phyloP scores from a whole-genome alignment of 1,139 yeast species.

The Zygoascus meyerae region DNA sequence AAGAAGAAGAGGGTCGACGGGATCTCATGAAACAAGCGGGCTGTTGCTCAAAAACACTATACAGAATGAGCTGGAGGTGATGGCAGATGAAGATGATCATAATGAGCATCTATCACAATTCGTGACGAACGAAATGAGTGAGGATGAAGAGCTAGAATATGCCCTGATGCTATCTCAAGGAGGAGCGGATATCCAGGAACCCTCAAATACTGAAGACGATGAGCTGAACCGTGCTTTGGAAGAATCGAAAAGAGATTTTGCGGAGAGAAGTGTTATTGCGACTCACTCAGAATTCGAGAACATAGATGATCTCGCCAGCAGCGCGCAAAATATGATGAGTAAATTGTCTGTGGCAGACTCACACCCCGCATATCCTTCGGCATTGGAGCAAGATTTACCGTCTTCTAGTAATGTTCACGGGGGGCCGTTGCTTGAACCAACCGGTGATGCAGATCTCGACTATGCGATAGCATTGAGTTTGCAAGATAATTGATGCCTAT shows the following conservation, averaged over 20 bases:
- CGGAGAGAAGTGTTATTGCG: neutral
- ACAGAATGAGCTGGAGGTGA: slow-evolving; percentile 25
- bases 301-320: slow-evolving; percentile 5
- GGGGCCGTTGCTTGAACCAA: neutral
- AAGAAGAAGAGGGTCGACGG: slow-evolving; percentile 9
- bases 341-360: no score
- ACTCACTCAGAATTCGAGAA: neutral
- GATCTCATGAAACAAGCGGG: slow-evolving; percentile 2
- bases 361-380: no score
- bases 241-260: slow-evolving; percentile 18
- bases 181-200: slow-evolving; percentile 21
- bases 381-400: no score
- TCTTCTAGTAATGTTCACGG: no score
- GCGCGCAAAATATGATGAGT: no score
- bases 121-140: slow-evolving; percentile 36
- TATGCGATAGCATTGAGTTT: slow-evolving; percentile 17
- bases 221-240: slow-evolving; percentile 23
- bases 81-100: slow-evolving; percentile 35
- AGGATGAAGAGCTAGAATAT: slow-evolving; percentile 40
- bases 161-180: slow-evolving; percentile 34
- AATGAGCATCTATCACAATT: slow-evolving; percentile 27
- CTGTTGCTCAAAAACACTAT: slow-evolving; percentile 12
- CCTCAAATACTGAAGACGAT: slow-evolving; percentile 28
- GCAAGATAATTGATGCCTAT: slow-evolving; percentile 12
- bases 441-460: slow-evolving; percentile 16